phyloP scores from a whole-genome alignment of 2,329 filamentous ascomycete species.

The Talaromyces sp. region DNA sequence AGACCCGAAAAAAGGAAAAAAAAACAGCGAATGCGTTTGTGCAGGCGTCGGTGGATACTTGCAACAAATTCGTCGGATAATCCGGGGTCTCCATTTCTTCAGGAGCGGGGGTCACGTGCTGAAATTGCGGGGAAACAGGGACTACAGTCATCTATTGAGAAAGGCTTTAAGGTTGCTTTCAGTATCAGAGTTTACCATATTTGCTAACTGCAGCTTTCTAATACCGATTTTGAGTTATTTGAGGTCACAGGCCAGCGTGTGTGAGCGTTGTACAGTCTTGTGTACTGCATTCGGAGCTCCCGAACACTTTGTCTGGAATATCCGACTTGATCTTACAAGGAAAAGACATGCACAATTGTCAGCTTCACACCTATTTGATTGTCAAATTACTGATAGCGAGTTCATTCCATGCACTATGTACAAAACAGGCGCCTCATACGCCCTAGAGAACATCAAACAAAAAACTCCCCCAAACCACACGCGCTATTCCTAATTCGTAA shows the following conservation, averaged over 20 bases:
- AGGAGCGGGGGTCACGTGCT: neutral
- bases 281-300: neutral
- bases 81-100: neutral
- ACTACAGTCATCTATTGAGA: neutral
- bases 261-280: neutral
- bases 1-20: too few species aligned
- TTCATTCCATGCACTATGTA: neutral
- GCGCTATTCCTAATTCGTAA: neutral
- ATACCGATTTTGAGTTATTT: too few species aligned
- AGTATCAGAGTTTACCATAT: too few species aligned
- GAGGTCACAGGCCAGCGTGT: neutral
- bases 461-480: neutral
- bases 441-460: neutral
- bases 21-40: neutral
- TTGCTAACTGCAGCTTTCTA: too few species aligned
- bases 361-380: neutral
- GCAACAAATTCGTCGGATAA: neutral
- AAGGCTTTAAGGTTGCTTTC: too few species aligned
- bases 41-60: too few species aligned
- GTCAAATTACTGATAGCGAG: neutral
- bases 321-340: neutral
- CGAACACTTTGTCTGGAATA: neutral
- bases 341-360: neutral
- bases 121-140: neutral
- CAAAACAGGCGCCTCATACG: neutral